A percentile compares a stretch with the other conserved stretches of the same genome.
These are phyloP conservation scores for Verticillium longisporum DNA, from an alignment of 2,329 filamentous ascomycete genomes.

Conservation along the genomic window DNA sequence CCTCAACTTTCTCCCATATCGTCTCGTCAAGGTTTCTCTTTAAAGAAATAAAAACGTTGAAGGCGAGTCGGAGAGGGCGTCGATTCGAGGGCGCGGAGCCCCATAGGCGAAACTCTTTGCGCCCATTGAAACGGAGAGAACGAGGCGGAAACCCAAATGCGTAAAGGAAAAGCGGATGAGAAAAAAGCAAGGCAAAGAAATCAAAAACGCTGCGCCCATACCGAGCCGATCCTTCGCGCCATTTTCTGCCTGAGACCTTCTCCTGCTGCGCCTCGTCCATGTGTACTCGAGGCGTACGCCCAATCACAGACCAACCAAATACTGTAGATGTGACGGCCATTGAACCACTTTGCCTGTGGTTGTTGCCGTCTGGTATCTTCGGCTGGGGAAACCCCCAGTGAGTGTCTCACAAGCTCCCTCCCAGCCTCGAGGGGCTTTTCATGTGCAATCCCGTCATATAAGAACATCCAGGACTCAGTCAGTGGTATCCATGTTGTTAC, in stretches of 20 bases:
- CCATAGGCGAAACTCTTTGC: background rate
- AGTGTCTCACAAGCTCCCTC: background rate
- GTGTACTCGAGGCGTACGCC: background rate
- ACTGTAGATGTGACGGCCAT: background rate
- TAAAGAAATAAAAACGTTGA: background rate
- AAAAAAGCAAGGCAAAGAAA: background rate
- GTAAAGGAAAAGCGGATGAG: conserved; percentile 4
- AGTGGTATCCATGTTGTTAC: conserved; percentile 15
- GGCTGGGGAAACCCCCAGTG: background rate
- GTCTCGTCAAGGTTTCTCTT: no score
- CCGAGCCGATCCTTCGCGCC: background rate
- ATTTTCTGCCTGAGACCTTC: background rate
- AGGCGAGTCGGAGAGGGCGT: background rate
- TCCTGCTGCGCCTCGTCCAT: background rate
- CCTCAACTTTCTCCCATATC: background rate
- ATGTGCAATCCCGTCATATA: background rate
- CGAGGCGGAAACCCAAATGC: background rate
- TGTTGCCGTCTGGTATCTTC: background rate
- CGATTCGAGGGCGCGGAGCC: background rate
- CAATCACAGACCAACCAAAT: background rate
- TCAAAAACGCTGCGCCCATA: background rate
- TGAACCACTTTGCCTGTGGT: background rate
- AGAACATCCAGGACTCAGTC: conserved; percentile 5
- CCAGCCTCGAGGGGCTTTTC: background rate
- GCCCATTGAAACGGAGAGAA: background rate